Conservation (phyloP, 306 rosid species). For the Quercus engelmannii region DNA sequence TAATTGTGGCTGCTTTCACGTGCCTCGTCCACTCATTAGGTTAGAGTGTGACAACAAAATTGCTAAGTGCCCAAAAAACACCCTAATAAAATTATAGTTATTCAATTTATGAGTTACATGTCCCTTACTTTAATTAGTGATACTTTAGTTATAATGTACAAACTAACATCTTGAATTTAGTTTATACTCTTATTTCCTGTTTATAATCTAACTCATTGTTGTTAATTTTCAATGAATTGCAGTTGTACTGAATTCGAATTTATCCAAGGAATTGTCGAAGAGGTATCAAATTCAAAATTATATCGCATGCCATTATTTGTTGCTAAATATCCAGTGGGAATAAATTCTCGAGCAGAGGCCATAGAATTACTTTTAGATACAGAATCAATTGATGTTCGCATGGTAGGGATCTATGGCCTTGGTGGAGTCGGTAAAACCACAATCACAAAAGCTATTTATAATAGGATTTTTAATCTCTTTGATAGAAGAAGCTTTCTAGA, state of each 20-base stretch:
- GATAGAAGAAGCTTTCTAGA: background rate
- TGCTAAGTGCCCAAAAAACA: too few species aligned
- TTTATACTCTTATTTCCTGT: background rate
- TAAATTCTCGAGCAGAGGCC: background rate
- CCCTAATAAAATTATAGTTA: too few species aligned
- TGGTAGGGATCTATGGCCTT: conserved; percentile 33
- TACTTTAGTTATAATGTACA: too few species aligned
- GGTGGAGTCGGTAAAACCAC: conserved; percentile 31
- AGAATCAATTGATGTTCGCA: background rate
- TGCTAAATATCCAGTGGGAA: background rate
- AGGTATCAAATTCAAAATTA: background rate
- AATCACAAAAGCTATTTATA: background rate
- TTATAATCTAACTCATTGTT: background rate
- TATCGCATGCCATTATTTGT: background rate
- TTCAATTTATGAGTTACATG: too few species aligned
- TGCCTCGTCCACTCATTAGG: too few species aligned
- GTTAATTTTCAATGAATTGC: background rate
- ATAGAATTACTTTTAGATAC: background rate
- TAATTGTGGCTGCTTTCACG: too few species aligned
- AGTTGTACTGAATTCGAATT: background rate
- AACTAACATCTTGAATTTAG: too few species aligned
- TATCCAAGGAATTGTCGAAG: background rate
- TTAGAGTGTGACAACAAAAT: too few species aligned
- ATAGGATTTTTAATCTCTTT: background rate
- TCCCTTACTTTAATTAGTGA: too few species aligned